Conservation (phyloP, 192 early-diverging fungal genomes). For the Chytriomyces sp. region DNA sequence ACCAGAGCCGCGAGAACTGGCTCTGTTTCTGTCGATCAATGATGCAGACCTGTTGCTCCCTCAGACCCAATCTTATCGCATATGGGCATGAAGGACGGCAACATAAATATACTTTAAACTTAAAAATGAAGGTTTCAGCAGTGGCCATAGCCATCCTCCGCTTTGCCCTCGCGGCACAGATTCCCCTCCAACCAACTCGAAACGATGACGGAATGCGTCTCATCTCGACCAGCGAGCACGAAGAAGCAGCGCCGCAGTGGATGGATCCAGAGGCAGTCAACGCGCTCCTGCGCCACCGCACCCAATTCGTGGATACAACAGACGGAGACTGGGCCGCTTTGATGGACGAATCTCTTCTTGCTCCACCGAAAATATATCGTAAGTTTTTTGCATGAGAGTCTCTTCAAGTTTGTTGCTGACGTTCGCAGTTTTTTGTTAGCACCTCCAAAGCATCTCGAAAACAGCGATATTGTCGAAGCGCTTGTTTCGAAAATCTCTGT, state of each 20-base stretch:
- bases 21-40: too few species aligned
- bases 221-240: slow-evolving; percentile 27
- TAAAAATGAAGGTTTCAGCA: too few species aligned
- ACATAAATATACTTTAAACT: too few species aligned
- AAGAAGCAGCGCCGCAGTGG: slow-evolving; percentile 12
- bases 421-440: not conserved
- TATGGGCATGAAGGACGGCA: too few species aligned
- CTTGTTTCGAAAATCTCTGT: slow-evolving; percentile 58
- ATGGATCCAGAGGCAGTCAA: not conserved
- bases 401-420: slow-evolving; percentile 21
- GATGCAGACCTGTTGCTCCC: too few species aligned
- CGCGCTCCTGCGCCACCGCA: slow-evolving; percentile 63
- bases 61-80: too few species aligned
- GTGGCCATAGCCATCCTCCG: too few species aligned
- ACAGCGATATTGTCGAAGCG: slow-evolving; percentile 61
- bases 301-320: slow-evolving; percentile 89
- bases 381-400: not conserved
- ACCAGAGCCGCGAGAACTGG: too few species aligned
- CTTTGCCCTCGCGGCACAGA: too few species aligned
- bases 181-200: too few species aligned
- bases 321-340: slow-evolving; percentile 52
- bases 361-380: not conserved
- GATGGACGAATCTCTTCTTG: not conserved
- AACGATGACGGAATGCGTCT: slow-evolving; percentile 27
- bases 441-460: slow-evolving; percentile 60